Conservation (phyloP, 2,329 filamentous ascomycete species). For the Colletotrichum tanaceti region DNA sequence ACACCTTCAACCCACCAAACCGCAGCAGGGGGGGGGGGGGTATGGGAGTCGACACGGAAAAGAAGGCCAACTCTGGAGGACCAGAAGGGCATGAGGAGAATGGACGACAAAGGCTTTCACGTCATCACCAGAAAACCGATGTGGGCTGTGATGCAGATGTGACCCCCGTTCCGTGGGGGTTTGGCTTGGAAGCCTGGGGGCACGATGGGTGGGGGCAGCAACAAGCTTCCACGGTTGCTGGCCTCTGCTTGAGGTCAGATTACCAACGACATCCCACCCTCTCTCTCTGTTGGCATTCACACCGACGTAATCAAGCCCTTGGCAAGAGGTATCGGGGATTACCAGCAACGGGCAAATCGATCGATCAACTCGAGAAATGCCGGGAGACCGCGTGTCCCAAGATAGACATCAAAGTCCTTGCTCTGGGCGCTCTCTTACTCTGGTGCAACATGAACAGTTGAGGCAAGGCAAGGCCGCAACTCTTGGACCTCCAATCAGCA, state of each 20-base stretch:
- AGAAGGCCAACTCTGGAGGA: not conserved
- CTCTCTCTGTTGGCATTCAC: not conserved
- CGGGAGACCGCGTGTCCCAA: not conserved
- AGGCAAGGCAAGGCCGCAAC: not conserved
- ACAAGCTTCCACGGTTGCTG: constrained; percentile 23
- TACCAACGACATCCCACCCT: constrained; percentile 32
- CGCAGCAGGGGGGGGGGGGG: constrained; percentile 7
- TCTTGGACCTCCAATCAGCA: not conserved
- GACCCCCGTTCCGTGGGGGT: constrained; percentile 39
- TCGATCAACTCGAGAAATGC: not conserved
- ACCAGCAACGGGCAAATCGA: constrained; percentile 1
- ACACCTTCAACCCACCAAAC: constrained; percentile 9
- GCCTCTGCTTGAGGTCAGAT: constrained; percentile 12
- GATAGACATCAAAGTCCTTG: not conserved
- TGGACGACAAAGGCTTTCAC: constrained; percentile 14
- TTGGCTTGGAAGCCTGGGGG: constrained; percentile 18
- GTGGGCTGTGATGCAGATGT: constrained; percentile 29
- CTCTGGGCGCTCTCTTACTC: not conserved
- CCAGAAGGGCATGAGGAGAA: constrained; percentile 7
- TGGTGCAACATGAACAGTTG: constrained; percentile 2
- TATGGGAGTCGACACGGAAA: constrained; percentile 28
- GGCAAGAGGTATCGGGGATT: not conserved
- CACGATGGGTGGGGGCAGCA: constrained; percentile 29
- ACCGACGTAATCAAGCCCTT: constrained; percentile 3
- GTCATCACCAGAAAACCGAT: constrained; percentile 29